phyloP scores from a whole-genome alignment of 164 flowering plant species.

The Pachysandra terminalis region DNA sequence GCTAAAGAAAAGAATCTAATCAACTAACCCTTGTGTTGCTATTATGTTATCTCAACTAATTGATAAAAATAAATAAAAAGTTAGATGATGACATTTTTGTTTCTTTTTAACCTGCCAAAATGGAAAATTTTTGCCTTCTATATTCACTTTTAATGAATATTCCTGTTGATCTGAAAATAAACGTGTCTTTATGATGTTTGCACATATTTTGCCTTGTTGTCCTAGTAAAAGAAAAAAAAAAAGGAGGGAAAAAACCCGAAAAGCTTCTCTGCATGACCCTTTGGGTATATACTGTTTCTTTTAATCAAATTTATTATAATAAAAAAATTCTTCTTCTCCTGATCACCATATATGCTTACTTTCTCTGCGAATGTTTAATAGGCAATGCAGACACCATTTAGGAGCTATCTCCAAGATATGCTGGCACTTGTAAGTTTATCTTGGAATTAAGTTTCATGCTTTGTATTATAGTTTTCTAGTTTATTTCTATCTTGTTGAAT shows the following conservation, averaged over 20 bases:
- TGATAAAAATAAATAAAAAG: too few species aligned
- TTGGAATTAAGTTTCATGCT: background rate
- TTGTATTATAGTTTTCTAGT: background rate
- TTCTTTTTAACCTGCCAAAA: too few species aligned
- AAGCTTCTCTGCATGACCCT: background rate
- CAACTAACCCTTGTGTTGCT: too few species aligned
- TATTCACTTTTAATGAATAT: background rate
- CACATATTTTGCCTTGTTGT: background rate
- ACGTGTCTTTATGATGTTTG: background rate
- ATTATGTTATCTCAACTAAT: too few species aligned
- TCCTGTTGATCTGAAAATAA: background rate
- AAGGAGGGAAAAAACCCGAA: background rate
- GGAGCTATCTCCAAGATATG: conserved; percentile 85
- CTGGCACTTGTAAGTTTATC: conserved; percentile 68
- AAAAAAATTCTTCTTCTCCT: too few species aligned
- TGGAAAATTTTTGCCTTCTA: too few species aligned
- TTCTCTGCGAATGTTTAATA: conserved; percentile 20
- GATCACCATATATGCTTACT: background rate
- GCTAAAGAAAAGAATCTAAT: too few species aligned
- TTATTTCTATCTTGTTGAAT: background rate
- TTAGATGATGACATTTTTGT: too few species aligned
- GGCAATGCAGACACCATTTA: conserved; percentile 96
- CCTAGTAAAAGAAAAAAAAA: background rate
- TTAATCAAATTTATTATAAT: background rate
- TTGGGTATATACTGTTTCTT: background rate